Base-by-base conservation (phyloP, 1,139 yeast genomes). In the Sugiyamaella grinbergsii region DNA sequence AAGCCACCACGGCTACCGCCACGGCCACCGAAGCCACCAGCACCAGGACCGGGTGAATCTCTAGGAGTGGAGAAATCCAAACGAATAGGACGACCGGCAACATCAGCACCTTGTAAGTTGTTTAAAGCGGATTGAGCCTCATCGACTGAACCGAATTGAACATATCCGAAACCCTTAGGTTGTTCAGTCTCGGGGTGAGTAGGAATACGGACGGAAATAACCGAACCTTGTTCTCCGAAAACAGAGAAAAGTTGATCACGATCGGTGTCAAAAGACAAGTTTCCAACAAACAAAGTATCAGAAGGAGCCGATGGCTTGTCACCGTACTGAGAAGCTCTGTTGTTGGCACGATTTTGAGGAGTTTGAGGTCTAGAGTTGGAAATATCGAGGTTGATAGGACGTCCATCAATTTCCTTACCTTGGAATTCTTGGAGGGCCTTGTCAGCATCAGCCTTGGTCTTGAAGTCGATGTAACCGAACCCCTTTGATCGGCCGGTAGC, bases 141-240 rank as follows among this genome's bases (percentile, higher is more conserved):
- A 47, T 91, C 98, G 59, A 86, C 76, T 51, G 84, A 78, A 38
- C 85, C 77, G 70, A 81, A 91, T 77, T 93, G 98, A 55, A 93
- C 96, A 74, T 93, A 93, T 61, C 98, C 98, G 76, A 93, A 93
- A 62, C 98, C 98, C 81, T 93, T 93, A 72, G 96, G 95, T 76
- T 91, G 97, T 71, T 90, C 95, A 60, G 98, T 90, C 73, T 91
- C 98, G 68, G 96, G 98, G 75, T 91, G 95, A 46, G 98, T 91
- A 72, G 98, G 98, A 63, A 93, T 77, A 78, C 98, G 84, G 65
- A 91, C 91, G 55, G 95, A 86, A 54, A 89, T 74, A 56, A 93
- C 87, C 59, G 77, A 78, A 69, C 97, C 98, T 72, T 80, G 78
- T 66, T 79, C 81, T 62, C 85, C 82, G 67, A 93, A 93, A 42